Conservation (phyloP, 257 asterid species). For the Cinchona pubescens region DNA sequence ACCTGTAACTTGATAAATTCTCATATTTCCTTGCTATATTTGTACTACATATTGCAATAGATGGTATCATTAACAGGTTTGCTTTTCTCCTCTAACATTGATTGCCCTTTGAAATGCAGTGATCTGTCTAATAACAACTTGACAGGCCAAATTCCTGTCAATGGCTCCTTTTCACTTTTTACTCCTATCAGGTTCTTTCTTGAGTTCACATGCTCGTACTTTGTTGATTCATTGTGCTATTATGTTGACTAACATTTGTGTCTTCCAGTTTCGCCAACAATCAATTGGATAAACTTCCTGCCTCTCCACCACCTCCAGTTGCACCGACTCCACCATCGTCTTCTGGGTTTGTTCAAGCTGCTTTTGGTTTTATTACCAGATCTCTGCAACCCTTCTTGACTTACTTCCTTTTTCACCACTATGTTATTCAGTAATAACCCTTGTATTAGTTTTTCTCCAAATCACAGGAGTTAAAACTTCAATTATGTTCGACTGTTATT, state of each 20-base stretch:
- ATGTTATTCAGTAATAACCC: not conserved
- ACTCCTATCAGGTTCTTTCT: slow-evolving; percentile 85
- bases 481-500: not conserved
- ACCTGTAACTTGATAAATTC: slow-evolving; percentile 16
- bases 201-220: not conserved
- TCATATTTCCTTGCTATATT: not conserved
- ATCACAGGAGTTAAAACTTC: not conserved
- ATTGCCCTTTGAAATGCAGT: slow-evolving; percentile 46
- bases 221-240: slow-evolving; percentile 16
- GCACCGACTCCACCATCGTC: slow-evolving; percentile 50
- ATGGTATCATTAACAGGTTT: not conserved
- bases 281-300: slow-evolving; percentile 44
- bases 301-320: slow-evolving; percentile 72
- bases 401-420: not conserved
- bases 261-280: slow-evolving; percentile 66
- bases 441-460: not conserved
- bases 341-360: slow-evolving; percentile 36
- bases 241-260: slow-evolving; percentile 26
- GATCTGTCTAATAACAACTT: slow-evolving; percentile 82
- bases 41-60: not conserved
- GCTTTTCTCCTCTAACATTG: slow-evolving; percentile 14
- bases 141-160: slow-evolving; percentile 62
- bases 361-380: not conserved
- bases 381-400: not conserved
- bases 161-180: slow-evolving; percentile 88